Base-by-base conservation (phyloP, 495 filamentous ascomycete species). In the Penicillium angulare region DNA sequence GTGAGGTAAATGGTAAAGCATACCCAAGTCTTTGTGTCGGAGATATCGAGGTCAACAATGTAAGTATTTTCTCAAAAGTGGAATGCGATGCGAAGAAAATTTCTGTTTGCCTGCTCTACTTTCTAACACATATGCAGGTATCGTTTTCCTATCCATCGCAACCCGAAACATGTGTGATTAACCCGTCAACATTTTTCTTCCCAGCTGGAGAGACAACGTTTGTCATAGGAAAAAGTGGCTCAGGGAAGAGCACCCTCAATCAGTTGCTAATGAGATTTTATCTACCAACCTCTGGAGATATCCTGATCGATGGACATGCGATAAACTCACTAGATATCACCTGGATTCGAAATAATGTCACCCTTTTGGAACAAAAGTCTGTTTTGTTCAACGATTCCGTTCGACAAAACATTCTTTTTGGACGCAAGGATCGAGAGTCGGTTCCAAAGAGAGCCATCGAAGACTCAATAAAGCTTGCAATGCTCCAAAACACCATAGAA, bases 241-340 rank as follows among this genome's bases (percentile, higher is more conserved):
- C 90, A 10, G 93, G 93, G 0, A 98, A 98, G 64, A 96, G 89
- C 60, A 97, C 93, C 0, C 60, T 98, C 7, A 83, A 85, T 2
- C 90, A 89, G 58, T 69, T 98, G 2, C 72, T 98, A 2, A 68
- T 90, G 43, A 78, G 84, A 24, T 88, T 92, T 59, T 96, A 96
- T 58, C 67, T 79, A 8, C 82, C 88, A 2, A 68, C 65, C 0
- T 68, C 71, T 0, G 93, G 93, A 0, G 59, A 81, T 5, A 86
- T 97, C 17, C 52, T 77, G 0, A 68, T 98, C 2, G 92, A 95
- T 55, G 85, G 83, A 1, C 59, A 75, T 9, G 65, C 80, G 0
- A 72, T 93, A n/a, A 59, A 81, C 15, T 70, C 66, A 0, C 70
- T 97, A 9, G 78, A 90, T 50, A 61, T 77, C 7, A 70, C 72